Evolutionary conservation across 2,329 filamentous ascomycete genomes (phyloP), one percentile per base, ranked within the genome.

Genomic region (Tolypocladium amazonense): DNA sequence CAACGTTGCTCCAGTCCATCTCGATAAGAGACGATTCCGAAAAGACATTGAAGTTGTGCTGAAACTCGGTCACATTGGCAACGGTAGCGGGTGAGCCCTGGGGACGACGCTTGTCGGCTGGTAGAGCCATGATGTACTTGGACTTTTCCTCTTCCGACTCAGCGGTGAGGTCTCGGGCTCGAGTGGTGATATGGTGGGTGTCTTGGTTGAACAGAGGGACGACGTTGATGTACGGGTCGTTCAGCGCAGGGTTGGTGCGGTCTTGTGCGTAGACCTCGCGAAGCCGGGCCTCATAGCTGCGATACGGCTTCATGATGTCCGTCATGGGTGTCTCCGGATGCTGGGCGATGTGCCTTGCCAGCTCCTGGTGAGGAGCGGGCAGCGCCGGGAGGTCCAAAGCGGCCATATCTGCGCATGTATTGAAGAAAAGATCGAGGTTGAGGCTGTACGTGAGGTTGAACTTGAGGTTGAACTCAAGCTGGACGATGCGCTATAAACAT

Each of bases 1-100:
- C 86, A 20, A 95, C 84, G 69, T 94, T 94, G 68, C 74, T 84
- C 90, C 90, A 95, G 69, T 93, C 84, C 65, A 95, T 71, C 56
- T 93, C 90, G 37, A 79, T 79, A 35, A 95, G 76, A 0, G 89
- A 87, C 1, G 84, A 88, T 72, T 96, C 91, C 1, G 88, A 91
- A 69, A 96, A 96, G 61, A 95, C 71, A 61, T 83, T 83, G 73
- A 96, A 93, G 72, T 94, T 93, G 56, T 83, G 82, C 69, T 86
- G 85, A 66, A 94, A 96, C 37, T 90, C 86, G 56, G 82, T 79
- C 54, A 94, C 69, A 15, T 81, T 81, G 30, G 79, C 70, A 0
- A 92, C 89, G 4, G 89, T 81, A 3, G 90, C 90, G 3, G 83
- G 83, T 1, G 86, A 81, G 6, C 83, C 87, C 68, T 84, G 74